phyloP scores from a whole-genome alignment of 805 yeast genomes.

The Barnettozyma pratensis region DNA sequence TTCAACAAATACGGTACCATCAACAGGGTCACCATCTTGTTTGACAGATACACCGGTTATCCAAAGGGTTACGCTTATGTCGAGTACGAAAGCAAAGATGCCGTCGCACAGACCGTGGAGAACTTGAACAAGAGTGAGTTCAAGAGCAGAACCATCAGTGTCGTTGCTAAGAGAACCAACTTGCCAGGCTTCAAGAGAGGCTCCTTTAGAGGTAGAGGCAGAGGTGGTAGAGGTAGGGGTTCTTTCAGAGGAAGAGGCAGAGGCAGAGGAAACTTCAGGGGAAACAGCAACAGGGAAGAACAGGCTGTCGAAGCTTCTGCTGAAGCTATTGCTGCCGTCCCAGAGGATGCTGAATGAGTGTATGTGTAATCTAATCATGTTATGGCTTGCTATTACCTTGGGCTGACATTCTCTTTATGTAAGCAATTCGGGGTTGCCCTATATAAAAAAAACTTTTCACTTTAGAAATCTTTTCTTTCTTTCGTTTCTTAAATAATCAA shows the following conservation, averaged over 20 bases:
- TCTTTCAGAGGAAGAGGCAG: slow-evolving; percentile 15
- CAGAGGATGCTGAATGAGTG: not conserved
- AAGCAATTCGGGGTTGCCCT: too few relatives aligned
- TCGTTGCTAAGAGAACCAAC: slow-evolving; percentile 49
- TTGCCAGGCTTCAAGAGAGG: slow-evolving; percentile 38
- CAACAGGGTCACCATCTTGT: slow-evolving; percentile 47
- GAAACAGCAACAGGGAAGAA: not conserved
- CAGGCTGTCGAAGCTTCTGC: not conserved
- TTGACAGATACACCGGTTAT: slow-evolving; percentile 38
- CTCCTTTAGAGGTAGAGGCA: slow-evolving; percentile 19
- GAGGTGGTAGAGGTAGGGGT: slow-evolving; percentile 21
- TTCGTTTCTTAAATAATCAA: not conserved
- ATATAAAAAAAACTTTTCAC: not conserved
- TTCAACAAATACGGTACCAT: slow-evolving; percentile 42
- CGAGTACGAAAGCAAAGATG: slow-evolving; percentile 42
- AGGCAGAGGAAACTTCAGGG: slow-evolving; percentile 1
- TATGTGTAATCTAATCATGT: not conserved
- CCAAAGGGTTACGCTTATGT: slow-evolving; percentile 62
- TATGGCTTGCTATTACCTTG: not conserved
- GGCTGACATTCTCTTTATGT: not conserved
- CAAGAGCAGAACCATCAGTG: slow-evolving; percentile 42
- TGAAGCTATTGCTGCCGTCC: not conserved
- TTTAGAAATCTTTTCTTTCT: not conserved
- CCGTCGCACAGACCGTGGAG: slow-evolving; percentile 43
- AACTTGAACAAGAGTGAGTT: slow-evolving; percentile 37